Evolutionary conservation across 2,329 filamentous ascomycete species (phyloP), one percentile per base, ranked within the genome.

Genomic region (Ophiostoma tasmaniense): DNA sequence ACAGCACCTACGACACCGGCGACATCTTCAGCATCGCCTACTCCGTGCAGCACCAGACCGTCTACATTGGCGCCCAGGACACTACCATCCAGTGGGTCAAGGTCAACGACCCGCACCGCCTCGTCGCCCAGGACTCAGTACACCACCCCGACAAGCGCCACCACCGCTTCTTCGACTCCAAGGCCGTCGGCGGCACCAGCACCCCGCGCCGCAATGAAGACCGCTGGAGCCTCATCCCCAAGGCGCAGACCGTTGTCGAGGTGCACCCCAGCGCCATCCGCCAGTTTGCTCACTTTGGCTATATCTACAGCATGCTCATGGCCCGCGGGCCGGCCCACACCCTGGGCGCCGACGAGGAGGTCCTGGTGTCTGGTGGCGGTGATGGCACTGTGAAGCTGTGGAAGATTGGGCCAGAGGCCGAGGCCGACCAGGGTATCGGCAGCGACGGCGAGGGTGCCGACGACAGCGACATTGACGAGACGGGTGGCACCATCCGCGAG

Each of bases 11-110:
- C 78, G 95, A 98, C 74, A 91, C 97, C 55, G 95, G 95, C 70
- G 95, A 99, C 80, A 88, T 99, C 70, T 98, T 98, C 77, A 96
- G 92, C 74, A 89, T 97, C n/a, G 90, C 90, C 1, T 97, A 96
- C 78, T 97, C 93, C 3, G 81, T 87, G 7, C 85, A 88, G 73
- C 83, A 92, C 74, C 86, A 94, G 73, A 96, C 90, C 0, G 85
- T 97, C 3, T 98, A 97, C 77, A 86, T 97, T 61, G 95, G 95
- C 69, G 92, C 93, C 0, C 95, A 98, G 76, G 97, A 98, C 76
- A 95, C 93, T 8, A 92, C 90, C 52, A 95, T 97, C 67, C 93
- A 97, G 83, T 99, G 95, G 95, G 90, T 92, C 74, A 85, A 89
- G 72, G 80, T 97, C 68, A 86, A 86, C 74, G 86, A 91, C 72